Base-by-base conservation (phyloP, 768 basidiomycete species). In the Pleurotus platypus region DNA sequence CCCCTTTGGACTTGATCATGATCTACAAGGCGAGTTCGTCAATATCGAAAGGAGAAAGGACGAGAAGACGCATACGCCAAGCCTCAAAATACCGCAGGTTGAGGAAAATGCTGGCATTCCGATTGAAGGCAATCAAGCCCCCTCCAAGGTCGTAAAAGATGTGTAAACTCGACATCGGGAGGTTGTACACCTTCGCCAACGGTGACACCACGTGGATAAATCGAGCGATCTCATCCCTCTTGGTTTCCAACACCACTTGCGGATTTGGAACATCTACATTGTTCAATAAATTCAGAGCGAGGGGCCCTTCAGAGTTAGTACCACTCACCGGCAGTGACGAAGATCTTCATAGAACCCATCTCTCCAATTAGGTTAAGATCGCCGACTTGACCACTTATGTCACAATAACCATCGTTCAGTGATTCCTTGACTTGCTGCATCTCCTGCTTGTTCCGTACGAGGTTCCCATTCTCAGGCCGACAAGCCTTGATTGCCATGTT, bases 81-180 rank as follows among this genome's bases (percentile, higher is more conserved):
- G 87, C 82, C 65, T 90, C 80, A 59, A 84, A 94, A 68, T 87
- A 96, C 18, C 94, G 80, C 20, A 93, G 72, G 67, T 97, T 98
- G 58, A 97, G 70, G 71, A 93, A 98, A 13, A 98, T 78, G 58
- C 89, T 90, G 2, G 90, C 93, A 48, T 84, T 84, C 24, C 94
- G 78, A 68, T 98, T 99, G 77, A 99, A 98, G 1, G 94, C 97
- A 55, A 98, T 96, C 11, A 90, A 72, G 1, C 85, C 86, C 1
- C 96, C 95, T 4, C 75, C 72, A 18, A 78, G 67, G 66, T 98
- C 95, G 70, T 86, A 89, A 69, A 98, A 98, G 4, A 99, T 80
- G 63, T 96, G 92, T 57, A 97, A 63, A 46, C 87, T 88, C 0
- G 80, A 72, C 24, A 84, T 70, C 1, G 92, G 86, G 37, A 98